Conservation (phyloP, 2,329 filamentous ascomycete species). For the Microcyclosporella mali region DNA sequence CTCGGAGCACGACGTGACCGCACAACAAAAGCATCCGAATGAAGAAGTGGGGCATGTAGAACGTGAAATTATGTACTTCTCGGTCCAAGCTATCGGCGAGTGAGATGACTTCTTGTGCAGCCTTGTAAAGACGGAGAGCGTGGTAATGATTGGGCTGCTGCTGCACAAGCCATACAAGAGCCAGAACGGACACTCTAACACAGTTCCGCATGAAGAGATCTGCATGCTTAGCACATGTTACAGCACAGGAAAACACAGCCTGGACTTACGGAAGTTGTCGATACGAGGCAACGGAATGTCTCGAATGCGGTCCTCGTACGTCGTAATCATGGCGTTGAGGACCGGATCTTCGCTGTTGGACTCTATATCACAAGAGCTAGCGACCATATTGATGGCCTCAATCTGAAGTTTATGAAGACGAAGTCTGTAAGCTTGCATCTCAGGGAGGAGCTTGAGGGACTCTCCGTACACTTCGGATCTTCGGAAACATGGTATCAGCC, state of each 20-base stretch:
- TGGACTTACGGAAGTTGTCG: not conserved
- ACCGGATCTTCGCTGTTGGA: conserved; percentile 1
- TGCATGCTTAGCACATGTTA: not conserved
- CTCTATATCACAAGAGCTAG: conserved; percentile 5
- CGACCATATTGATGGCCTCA: conserved; percentile 4
- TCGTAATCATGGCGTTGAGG: conserved; percentile 2
- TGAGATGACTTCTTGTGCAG: conserved; percentile 1
- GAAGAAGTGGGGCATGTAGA: conserved; percentile 4
- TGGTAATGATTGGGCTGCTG: conserved; percentile 4
- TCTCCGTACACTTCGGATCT: conserved; percentile 4
- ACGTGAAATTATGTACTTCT: conserved; percentile 1
- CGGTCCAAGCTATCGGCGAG: conserved; percentile 1
- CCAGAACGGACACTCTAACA: not conserved
- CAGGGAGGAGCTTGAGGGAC: not conserved
- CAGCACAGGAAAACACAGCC: not conserved
- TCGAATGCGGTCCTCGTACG: conserved; percentile 3
- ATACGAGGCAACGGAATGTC: conserved; percentile 1
- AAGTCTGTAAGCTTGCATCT: conserved; percentile 3
- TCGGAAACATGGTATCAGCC: conserved; percentile 4
- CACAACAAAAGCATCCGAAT: conserved; percentile 1
- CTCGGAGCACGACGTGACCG: conserved; percentile 2
- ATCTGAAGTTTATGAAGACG: conserved; percentile 1
- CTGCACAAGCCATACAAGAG: conserved; percentile 2
- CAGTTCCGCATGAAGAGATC: conserved; percentile 3
- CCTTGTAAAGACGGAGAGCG: conserved; percentile 3